Base-by-base conservation (phyloP, 768 basidiomycete genomes). In the Sarcodon aspratus region DNA sequence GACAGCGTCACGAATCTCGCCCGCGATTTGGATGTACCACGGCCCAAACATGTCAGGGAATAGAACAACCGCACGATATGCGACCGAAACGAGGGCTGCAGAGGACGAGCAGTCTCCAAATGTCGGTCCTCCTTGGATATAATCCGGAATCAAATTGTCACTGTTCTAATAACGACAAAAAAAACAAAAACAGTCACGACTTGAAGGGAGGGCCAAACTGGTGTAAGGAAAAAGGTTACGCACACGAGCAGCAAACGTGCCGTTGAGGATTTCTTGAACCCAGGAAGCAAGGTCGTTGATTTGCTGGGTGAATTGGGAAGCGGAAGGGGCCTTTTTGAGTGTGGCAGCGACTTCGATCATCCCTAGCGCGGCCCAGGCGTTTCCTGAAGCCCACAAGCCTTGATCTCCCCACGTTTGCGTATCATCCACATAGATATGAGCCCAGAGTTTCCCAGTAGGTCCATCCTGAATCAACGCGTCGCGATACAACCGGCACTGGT, bases 301-400 rank as follows among this genome's bases (percentile, higher is more conserved):
- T 48, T 79, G 70, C 7, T 55, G 53, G 36, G 53, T 33, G 50
- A 79, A 68, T 18, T 62, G 44, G 1, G 50, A 50, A 6, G 67
- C 66, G 47, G 67, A 63, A n/a, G 60, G 58, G 0, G 77, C 73
- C 45, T 71, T 67, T 42, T 67, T 66, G 43, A 82, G 67, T 0
- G 76, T 81, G 38, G 70, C 66, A 9, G 76, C 61, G 5, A 86
- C 79, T 6, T 83, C 71, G 27, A 78, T 61, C 71, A 81, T 80
- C 3, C 82, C 80, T 1, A 75, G 76, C 1, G 80, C 80, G 0
- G 82, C 83, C 85, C 85, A 86, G 0, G 68, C 82, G 53, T 86
- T 87, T 3, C 79, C 78, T 48, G 80, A 80, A 2, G 71, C 70
- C 80, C 79, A 82, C 54, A 78, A 74, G 0, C 69, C 71, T 21